phyloP scores from a whole-genome alignment of 176 grass and related monocot species.

The Zea luxurians region DNA sequence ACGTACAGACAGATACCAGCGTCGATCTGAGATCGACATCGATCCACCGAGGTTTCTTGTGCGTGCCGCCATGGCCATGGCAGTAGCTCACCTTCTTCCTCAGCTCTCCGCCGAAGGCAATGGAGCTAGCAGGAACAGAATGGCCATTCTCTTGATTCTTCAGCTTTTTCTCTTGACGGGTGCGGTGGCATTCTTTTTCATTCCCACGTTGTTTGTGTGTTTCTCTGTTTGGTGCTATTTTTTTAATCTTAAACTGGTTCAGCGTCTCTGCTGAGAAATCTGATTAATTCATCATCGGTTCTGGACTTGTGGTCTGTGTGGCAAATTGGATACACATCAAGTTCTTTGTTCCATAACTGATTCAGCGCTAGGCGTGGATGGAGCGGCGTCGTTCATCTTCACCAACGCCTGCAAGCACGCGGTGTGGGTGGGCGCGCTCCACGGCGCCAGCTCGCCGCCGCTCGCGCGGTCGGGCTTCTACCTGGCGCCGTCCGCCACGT shows the following conservation, averaged over 20 bases:
- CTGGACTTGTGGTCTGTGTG: too few relatives aligned
- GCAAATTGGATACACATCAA: not conserved
- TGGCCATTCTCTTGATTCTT: not conserved
- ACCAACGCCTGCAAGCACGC: constrained; percentile 52
- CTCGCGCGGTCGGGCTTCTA: constrained; percentile 57
- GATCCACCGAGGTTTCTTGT: not conserved
- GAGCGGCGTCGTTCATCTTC: constrained; percentile 52
- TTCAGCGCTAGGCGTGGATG: not conserved
- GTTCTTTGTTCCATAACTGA: not conserved
- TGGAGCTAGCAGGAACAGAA: not conserved
- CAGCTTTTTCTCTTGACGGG: constrained; percentile 25
- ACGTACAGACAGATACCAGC: not conserved
- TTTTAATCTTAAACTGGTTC: too few relatives aligned
- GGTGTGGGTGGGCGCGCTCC: constrained; percentile 62
- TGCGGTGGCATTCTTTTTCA: not conserved
- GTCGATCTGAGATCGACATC: not conserved
- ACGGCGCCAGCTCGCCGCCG: constrained; percentile 38
- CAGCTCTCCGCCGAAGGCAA: not conserved
- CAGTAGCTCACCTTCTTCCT: constrained; percentile 19
- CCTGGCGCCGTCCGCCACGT: constrained; percentile 42
- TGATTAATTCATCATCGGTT: not conserved
- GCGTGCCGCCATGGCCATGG: constrained; percentile 19
- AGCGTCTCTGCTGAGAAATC: not conserved
- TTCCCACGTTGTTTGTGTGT: not conserved
- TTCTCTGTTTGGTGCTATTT: not conserved